phyloP scores from a whole-genome alignment of 78 protist genomes.

The Emiliania huxleyi region DNA sequence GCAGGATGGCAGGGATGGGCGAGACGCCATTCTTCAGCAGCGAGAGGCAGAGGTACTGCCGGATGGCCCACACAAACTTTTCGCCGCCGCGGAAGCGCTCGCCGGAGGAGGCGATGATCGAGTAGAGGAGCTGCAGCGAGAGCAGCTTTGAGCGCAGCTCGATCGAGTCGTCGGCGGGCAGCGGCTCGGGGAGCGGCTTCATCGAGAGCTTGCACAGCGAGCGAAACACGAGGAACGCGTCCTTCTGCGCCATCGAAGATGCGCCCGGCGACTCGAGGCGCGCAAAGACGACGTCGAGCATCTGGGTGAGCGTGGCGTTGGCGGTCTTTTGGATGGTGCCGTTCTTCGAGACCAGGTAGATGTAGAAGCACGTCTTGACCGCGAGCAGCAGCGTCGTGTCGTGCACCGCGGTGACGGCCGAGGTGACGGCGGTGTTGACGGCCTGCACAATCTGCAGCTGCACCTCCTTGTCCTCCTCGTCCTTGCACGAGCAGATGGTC shows the following conservation, averaged over 20 bases:
- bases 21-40: constrained; percentile 73
- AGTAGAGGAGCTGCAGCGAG: constrained; percentile 59
- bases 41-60: constrained; percentile 71
- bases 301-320: constrained; percentile 64
- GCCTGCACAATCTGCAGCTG: constrained; percentile 74
- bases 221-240: constrained; percentile 68
- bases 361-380: constrained; percentile 70
- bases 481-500: constrained; percentile 53
- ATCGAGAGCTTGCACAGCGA: constrained; percentile 64
- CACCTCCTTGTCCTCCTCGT: constrained; percentile 60
- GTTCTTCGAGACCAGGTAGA: constrained; percentile 51
- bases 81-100: constrained; percentile 53
- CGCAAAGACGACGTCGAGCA: constrained; percentile 50
- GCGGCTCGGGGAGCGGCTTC: constrained; percentile 50
- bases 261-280: neutral
- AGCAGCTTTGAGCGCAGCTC: constrained; percentile 52
- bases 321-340: constrained; percentile 55
- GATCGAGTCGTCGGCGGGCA: constrained; percentile 17
- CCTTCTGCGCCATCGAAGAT: constrained; percentile 12
- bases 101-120: constrained; percentile 54
- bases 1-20: constrained; percentile 52
- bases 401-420: constrained; percentile 68
- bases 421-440: constrained; percentile 70
- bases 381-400: constrained; percentile 73
- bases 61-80: constrained; percentile 67